phyloP scores from a whole-genome alignment of 2,329 filamentous ascomycete genomes.

The Aplosporella prunicola region DNA sequence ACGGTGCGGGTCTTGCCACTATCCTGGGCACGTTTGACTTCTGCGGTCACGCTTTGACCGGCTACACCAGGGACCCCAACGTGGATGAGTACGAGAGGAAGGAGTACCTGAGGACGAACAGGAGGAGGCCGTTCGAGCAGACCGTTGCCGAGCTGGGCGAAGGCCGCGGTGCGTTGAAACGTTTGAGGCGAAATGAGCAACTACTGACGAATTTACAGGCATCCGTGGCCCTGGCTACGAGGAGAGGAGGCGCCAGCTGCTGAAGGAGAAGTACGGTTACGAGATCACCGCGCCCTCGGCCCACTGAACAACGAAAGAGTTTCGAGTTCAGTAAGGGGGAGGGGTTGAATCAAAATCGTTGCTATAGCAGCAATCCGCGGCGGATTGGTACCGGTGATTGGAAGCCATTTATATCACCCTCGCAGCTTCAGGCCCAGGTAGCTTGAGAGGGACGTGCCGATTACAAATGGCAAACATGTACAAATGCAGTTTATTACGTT shows the following conservation, averaged over 20 bases:
- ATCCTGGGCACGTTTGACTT: slow-evolving; percentile 57
- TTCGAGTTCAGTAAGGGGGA: not conserved
- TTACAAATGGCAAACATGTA: slow-evolving; percentile 4
- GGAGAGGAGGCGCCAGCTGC: slow-evolving; percentile 68
- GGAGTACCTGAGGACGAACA: slow-evolving; percentile 62
- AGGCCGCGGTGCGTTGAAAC: slow-evolving; percentile 58
- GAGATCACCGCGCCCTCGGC: slow-evolving; percentile 47
- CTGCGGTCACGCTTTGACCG: slow-evolving; percentile 53
- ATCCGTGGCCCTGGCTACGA: slow-evolving; percentile 75
- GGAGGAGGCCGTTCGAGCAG: slow-evolving; percentile 66
- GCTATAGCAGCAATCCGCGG: too few species aligned
- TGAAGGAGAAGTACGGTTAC: slow-evolving; percentile 81
- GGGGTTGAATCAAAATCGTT: too few species aligned
- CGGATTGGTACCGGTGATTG: too few species aligned
- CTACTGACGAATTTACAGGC: slow-evolving; percentile 41
- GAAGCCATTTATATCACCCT: too few species aligned
- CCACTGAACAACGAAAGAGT: slow-evolving; percentile 1
- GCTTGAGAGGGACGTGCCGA: too few species aligned
- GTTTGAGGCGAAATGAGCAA: not conserved
- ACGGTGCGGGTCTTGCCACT: slow-evolving; percentile 50
- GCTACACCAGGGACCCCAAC: slow-evolving; percentile 44
- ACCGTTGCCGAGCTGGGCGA: slow-evolving; percentile 76
- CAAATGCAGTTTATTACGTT: slow-evolving; percentile 9
- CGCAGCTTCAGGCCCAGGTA: too few species aligned
- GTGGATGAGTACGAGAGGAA: slow-evolving; percentile 69